Percentiles rank a stretch among this genome's conserved stretches.
Conservation (phyloP, 2,329 filamentous ascomycete genomes). For the Tolypocladium tropicale region DNA sequence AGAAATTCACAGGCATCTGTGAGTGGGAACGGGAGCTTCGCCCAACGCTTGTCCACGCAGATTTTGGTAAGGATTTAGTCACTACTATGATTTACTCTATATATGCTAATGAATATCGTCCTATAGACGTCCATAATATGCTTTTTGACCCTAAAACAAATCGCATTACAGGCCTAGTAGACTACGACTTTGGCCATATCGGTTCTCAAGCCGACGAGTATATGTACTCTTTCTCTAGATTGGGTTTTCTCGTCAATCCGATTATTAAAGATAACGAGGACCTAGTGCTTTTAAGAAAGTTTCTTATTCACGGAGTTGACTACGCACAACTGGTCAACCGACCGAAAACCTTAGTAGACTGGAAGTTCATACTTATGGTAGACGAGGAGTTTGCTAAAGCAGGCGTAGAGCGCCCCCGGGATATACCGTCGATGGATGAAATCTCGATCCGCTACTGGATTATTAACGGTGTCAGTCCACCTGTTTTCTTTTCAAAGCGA, state of each 20-base stretch:
- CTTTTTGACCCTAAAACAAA: background rate
- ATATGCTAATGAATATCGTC: background rate
- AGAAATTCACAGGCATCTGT: background rate
- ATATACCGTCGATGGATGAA: background rate
- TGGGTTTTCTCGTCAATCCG: background rate
- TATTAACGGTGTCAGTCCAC: background rate
- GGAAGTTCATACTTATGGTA: background rate
- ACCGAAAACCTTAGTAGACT: background rate
- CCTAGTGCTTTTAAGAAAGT: background rate
- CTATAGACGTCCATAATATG: background rate
- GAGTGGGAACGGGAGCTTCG: background rate
- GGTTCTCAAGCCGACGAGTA: background rate
- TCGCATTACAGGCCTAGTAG: background rate
- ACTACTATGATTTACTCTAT: background rate
- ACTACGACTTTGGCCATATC: constrained; percentile 1
- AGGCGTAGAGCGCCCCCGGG: background rate
- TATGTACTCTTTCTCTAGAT: background rate
- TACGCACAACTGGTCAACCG: background rate
- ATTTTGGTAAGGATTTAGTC: background rate
- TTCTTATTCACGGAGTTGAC: background rate
- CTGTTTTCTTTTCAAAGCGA: background rate
- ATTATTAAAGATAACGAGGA: background rate
- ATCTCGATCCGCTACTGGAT: background rate
- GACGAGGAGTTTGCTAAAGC: background rate
- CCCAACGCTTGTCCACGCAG: background rate